Base-by-base conservation (phyloP, 2,329 filamentous ascomycete species). In the Diaporthe humulicola region DNA sequence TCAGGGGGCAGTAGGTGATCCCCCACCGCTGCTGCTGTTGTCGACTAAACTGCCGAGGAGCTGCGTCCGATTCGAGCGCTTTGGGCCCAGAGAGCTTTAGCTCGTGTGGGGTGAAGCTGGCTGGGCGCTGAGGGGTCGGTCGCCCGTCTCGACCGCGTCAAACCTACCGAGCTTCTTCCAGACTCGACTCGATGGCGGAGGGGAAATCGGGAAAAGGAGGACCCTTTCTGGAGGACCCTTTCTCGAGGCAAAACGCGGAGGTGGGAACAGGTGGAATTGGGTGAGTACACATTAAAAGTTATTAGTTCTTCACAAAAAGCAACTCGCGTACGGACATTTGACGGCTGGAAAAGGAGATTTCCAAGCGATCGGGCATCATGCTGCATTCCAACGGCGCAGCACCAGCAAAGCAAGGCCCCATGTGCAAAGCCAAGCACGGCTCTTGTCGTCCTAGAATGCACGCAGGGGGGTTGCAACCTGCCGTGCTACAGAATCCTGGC, bases 401-500 rank as follows among this genome's bases (percentile, higher is more conserved):
- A 54, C 12, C 28, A 14, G 45, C 22, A 54, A 42, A 54, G 48
- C 30, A 33, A 19, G 38, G 58, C 57, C 25, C 57, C 57, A 42
- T 22, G 2, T 25, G 14, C 38, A 19, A 14, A 64, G 60, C 60
- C 60, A 66, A 48, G 60, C 60, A 69, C 42, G 57, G 70, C 70
- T 71, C 70, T 71, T 71, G 54, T 52, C 45, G 30, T 48, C 22
- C 38, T 38, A 33, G 33, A 17, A 25, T 36, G 38, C 38, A n/a
- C 36, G 25, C 17, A 10, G 25, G 33, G 56, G n/a, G 30, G 45
- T 25, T 10, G 30, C 12, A 71, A 60, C 28, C 40, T 61, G 54
- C n/a, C 48, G 33, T 71, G 70, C 70, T 40, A 61, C 45, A 14
- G 45, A 56, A 72, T 72, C 70, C 70, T 72, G 70, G 70, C 70